Base-by-base conservation (phyloP, 305 asterid species). In the Ilex paraguariensis region DNA sequence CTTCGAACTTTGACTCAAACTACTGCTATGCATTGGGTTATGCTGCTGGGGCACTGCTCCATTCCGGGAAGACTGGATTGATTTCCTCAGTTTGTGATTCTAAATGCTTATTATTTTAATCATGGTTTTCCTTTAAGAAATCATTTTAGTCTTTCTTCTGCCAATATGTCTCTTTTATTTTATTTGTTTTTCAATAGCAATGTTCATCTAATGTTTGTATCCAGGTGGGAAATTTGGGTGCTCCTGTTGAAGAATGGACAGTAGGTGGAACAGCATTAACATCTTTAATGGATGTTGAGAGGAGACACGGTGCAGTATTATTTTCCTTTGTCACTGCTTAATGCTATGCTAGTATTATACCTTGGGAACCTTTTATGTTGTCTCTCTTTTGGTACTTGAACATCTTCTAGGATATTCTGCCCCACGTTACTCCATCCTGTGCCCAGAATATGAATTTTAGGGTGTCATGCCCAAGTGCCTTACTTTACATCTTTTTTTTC, bases 1-100 rank as follows among this genome's bases (percentile, higher is more conserved):
- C 81, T 59, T 72, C 81, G 5, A 76, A 72, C 63, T 72, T 76
- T 32, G 81, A 76, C 59, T 54, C 77, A 64, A 76, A 66, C 67
- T 72, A 76, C 68, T 76, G 81, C 77, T 72, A 76, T 62, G 81
- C 81, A 31, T 59, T 76, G 73, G 81, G 81, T 17, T 72, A 68
- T 32, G 77, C 70, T 54, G 78, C 81, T 31, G 81, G 81, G 21
- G 77, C 69, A 30, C 75, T 76, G 13, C 75, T 76, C 31, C 77
- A 66, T 31, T 64, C 69, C 21, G 77, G 77, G 17, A 72, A 66
- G 56, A 68, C 81, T 28, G 81, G 81, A 62, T 60, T 76, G 56
- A 73, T 77, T 39, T 73, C 79, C 64, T 77, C 79, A 13, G 76
- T 73, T 63, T 56, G 76, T 73, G 59, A 21, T 21, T 42, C 48